These are phyloP conservation scores for Amniculicola lignicola DNA, from an alignment of 495 filamentous ascomycete species.

Conservation along the genomic window DNA sequence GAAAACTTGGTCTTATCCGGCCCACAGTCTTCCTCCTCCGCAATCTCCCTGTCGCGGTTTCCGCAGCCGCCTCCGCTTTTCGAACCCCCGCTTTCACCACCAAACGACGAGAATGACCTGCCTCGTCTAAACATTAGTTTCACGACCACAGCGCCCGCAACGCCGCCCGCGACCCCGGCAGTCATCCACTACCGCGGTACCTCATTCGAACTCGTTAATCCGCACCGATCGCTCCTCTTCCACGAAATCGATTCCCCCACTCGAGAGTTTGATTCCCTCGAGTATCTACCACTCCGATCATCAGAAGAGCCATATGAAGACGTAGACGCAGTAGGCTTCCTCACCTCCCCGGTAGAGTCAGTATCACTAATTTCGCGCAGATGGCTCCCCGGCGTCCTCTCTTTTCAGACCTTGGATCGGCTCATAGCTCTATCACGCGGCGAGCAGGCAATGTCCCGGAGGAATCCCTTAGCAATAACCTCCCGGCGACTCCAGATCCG, in stretches of 20 bases:
- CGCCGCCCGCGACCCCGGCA: conserved; percentile 31
- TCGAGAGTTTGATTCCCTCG: conserved; percentile 28
- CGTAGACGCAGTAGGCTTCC: conserved; percentile 5
- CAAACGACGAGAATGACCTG: conserved; percentile 10
- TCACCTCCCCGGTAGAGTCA: neutral
- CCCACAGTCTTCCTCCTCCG: conserved; percentile 22
- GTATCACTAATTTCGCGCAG: neutral
- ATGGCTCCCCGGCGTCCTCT: conserved; percentile 22
- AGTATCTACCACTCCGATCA: conserved; percentile 27
- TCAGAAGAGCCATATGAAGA: conserved; percentile 9
- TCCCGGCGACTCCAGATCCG: conserved; percentile 13
- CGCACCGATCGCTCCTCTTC: conserved; percentile 33
- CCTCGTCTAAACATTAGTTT: conserved; percentile 17
- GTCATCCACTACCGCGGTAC: conserved; percentile 36
- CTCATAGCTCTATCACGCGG: conserved; percentile 20
- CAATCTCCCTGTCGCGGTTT: conserved; percentile 33
- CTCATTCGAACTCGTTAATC: conserved; percentile 40
- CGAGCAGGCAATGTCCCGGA: neutral
- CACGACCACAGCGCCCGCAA: conserved; percentile 25
- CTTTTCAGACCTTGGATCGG: conserved; percentile 21
- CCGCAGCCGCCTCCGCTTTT: conserved; percentile 24
- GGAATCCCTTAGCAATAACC: neutral
- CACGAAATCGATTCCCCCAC: conserved; percentile 35
- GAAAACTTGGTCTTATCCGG: conserved; percentile 9
- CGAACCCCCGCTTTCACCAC: conserved; percentile 18